phyloP scores from a whole-genome alignment of 768 basidiomycete genomes.

The Tubosaeta sp. region DNA sequence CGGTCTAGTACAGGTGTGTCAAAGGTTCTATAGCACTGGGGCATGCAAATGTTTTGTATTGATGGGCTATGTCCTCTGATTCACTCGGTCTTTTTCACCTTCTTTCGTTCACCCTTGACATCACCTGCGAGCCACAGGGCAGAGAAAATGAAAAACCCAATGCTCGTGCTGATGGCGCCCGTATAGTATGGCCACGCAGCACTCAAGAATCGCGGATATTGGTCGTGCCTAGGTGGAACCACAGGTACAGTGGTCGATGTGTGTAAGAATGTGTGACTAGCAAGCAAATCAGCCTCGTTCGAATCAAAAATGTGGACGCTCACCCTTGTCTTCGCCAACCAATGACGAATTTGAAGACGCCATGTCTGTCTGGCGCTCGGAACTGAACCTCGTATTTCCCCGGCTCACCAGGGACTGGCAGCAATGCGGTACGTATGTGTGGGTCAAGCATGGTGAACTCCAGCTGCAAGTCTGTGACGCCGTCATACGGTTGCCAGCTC shows the following conservation, averaged over 20 bases:
- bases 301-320: constrained; percentile 19
- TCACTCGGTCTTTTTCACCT: constrained; percentile 31
- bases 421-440: constrained; percentile 79
- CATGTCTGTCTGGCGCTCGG: constrained; percentile 91
- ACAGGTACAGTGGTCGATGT: constrained; percentile 77
- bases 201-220: constrained; percentile 90
- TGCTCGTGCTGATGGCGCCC: constrained; percentile 84
- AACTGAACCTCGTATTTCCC: constrained; percentile 80
- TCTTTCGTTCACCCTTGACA: constrained; percentile 57
- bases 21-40: constrained; percentile 5
- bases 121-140: constrained; percentile 86
- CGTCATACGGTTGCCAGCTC: constrained; percentile 70
- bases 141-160: constrained; percentile 83
- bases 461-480: constrained; percentile 77
- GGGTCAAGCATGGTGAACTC: constrained; percentile 99
- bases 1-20: constrained; percentile 22
- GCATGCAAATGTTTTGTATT: constrained; percentile 3
- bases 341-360: constrained; percentile 96
- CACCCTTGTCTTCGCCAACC: constrained; percentile 88
- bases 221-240: constrained; percentile 91
- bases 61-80: constrained; percentile 13
- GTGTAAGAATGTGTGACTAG: constrained; percentile 71
- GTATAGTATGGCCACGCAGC: constrained; percentile 96
- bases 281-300: not conserved
- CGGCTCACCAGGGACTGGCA: constrained; percentile 48